Base-by-base conservation (phyloP, 1,284 basidiomycete species). In the Ustilago shanxiensis region DNA sequence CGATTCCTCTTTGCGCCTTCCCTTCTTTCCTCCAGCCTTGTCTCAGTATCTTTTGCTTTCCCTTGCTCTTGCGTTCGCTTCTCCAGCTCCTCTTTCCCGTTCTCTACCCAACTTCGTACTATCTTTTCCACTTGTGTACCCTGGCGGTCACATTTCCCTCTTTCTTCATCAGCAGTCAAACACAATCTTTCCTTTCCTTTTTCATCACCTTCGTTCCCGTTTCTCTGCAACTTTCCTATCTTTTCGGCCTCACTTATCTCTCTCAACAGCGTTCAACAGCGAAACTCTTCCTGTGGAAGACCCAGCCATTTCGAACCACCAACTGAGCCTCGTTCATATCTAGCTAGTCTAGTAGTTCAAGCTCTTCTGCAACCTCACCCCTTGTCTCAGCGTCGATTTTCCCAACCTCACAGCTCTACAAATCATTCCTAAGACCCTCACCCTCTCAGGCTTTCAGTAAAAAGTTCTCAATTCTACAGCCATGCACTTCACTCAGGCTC, bases 401-500 rank as follows among this genome's bases (percentile, higher is more conserved):
- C 41, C 13, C 11, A n/a, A 20, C 18, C 47, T 16, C 26, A 22
- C 47, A 49, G 47, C 47, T 45, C 59, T 57, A 47, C 58, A 57
- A 10, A 55, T 13, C 28, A n/a, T n/a, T n/a, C n/a, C n/a, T n/a
- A n/a, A n/a, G n/a, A 5, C 16, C n/a, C n/a, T 44, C 20, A 35
- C 16, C n/a, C 41, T n/a, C 29, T 20, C 45, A 41, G 18, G 26
- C 28, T 41, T 22, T 33, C 31, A 44, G 31, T 39, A 33, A 49
- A 20, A 49, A 49, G 18, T 28, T 14, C 6, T 22, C 54, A 44
- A 29, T 33, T n/a, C 26, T 24, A 44, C 65, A 51, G 52, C 59
- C 28, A 79, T 80, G 76, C 60, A 79, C 61, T 70, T 80, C 57
- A 62, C 75, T 29, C 75, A 77, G 53, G 76, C 72, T 54, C 76